Evolutionary conservation across 805 yeast species (phyloP).

Genomic region (Pichia scutulata): DNA sequence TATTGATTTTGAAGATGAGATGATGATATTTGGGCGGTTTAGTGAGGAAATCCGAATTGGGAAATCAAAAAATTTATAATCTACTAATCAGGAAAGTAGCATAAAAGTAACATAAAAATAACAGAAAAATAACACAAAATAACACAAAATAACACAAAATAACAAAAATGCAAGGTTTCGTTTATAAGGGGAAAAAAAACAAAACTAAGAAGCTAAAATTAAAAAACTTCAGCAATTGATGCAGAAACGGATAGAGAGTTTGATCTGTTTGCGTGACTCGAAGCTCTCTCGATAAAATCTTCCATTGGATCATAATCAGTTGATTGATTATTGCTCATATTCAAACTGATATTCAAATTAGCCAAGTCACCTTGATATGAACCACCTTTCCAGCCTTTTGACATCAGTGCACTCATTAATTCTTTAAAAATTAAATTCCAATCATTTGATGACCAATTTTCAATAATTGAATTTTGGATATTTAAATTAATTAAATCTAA

Average conservation of each 20-base stretch:
- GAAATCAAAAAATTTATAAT: neutral
- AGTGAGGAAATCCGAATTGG: neutral
- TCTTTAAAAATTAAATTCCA: conserved; percentile 33
- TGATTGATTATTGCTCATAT: conserved; percentile 18
- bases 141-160: too few species aligned
- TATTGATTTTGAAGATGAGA: too few species aligned
- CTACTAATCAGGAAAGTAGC: too few species aligned
- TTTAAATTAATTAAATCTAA: conserved; percentile 27
- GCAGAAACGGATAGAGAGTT: neutral
- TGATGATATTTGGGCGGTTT: too few species aligned
- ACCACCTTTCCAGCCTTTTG: conserved; percentile 32
- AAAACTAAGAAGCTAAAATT: neutral
- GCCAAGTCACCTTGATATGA: conserved; percentile 26
- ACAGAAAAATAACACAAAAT: neutral
- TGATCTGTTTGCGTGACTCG: conserved; percentile 3
- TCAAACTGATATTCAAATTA: conserved; percentile 25
- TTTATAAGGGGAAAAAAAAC: too few species aligned
- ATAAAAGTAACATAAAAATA: too few species aligned
- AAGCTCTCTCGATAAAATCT: conserved; percentile 20
- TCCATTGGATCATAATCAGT: conserved; percentile 25
- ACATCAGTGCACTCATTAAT: conserved; percentile 25
- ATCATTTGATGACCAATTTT: conserved; percentile 27
- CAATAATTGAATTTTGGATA: conserved; percentile 25
- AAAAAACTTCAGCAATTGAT: neutral
- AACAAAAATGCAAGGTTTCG: too few species aligned